A percentile compares a stretch with the other conserved stretches of the same genome.
Conservation (phyloP, 441 rosid species). For the Corymbia citriodora region DNA sequence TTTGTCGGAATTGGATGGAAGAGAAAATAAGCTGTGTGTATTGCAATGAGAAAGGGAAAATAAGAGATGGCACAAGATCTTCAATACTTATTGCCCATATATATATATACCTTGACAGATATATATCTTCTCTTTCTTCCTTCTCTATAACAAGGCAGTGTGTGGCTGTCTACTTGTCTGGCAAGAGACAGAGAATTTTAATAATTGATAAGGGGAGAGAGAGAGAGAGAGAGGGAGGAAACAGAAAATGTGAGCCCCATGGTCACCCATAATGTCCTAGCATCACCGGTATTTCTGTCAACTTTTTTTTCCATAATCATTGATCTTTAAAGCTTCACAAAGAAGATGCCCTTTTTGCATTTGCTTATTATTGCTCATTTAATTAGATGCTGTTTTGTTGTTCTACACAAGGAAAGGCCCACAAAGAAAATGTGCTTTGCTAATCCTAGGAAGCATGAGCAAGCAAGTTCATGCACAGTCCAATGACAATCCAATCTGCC, state of each 20-base stretch:
- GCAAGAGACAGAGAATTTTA: conserved; percentile 59
- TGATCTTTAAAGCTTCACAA: conserved; percentile 18
- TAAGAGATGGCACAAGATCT: neutral
- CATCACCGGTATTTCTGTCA: conserved; percentile 36
- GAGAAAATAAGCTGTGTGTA: neutral
- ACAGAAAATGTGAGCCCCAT: conserved; percentile 50
- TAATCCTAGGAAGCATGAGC: neutral
- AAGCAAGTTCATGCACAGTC: conserved; percentile 25
- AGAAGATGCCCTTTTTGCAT: conserved; percentile 7
- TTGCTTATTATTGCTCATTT: neutral
- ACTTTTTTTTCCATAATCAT: conserved; percentile 3
- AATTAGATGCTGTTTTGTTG: neutral
- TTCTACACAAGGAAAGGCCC: neutral
- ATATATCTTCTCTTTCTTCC: neutral
- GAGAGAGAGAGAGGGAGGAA: conserved; percentile 17
- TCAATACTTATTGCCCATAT: neutral
- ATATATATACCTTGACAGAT: neutral
- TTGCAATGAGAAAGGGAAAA: neutral
- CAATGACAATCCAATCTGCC: conserved; percentile 8
- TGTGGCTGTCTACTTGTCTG: conserved; percentile 45
- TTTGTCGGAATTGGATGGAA: neutral
- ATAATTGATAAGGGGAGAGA: conserved; percentile 32
- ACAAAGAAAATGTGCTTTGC: neutral
- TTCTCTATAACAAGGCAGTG: neutral
- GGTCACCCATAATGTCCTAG: conserved; percentile 45